Evolutionary conservation across 371 early-diverging fungal genomes (phyloP), one percentile per base, ranked within the genome.

Genomic region (Syncephalastrum sp.): DNA sequence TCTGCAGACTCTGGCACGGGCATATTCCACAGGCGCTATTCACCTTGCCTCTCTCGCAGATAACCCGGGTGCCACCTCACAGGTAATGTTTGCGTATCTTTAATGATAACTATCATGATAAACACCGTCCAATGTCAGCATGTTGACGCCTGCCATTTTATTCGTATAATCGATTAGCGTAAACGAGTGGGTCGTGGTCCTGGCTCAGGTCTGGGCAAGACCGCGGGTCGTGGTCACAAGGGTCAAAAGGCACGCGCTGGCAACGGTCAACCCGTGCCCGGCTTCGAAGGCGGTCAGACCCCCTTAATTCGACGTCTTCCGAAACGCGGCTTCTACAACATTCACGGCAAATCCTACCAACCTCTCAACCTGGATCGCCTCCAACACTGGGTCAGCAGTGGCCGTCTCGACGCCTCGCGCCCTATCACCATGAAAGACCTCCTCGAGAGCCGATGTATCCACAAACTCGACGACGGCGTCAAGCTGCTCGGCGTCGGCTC

Each of bases 261-360:
- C 60, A 91, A 89, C 56, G 79, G 87, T 42, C 83, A 86, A 52
- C 94, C 94, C 27, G 75, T 79, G 17, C 91, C 90, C 4, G 93
- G 89, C 38, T 97, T 93, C 68, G 95, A 95, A 75, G 98, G 98
- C 70, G 98, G 98, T 48, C 96, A 96, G 69, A 92, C 92, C 12
- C 92, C 94, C 44, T 59, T 96, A 46, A 79, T 86, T 33, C 84
- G 85, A 57, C 82, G 87, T n/a, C 79, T 93, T 44, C 98, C 98
- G 6, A 94, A 95, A 77, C 85, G 92, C 55, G 97, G 97, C 56
- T 92, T 91, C 74, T 82, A 79, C 65, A 91, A 92, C 77, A 67
- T 80, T 47, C 79, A 82, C 43, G 78, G 77, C 52, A 84, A 89
- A 58, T 82, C 85, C 41, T 88, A 83, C 57, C 85, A 87, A 65